Percentiles rank a stretch among this genome's conserved stretches.
Evolutionary conservation across 2,329 filamentous ascomycete genomes (phyloP).

Genomic region (Trichoderma breve): DNA sequence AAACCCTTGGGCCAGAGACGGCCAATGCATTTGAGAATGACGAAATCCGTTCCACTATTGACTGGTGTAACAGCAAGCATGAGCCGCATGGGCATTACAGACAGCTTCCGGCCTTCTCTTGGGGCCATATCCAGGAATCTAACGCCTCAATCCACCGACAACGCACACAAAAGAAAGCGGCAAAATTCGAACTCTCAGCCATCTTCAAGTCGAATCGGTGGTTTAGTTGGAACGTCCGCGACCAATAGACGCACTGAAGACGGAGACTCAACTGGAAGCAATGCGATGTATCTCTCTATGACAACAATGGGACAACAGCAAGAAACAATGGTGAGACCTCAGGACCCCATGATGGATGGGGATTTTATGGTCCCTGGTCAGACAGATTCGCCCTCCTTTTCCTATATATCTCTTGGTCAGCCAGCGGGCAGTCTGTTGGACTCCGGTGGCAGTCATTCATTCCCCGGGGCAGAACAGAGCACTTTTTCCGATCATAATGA

Average conservation of each 20-base stretch:
- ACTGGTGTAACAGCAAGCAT: slow-evolving; percentile 5
- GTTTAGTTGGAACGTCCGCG: too few species aligned
- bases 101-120: slow-evolving; percentile 35
- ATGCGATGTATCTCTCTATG: background rate
- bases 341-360: background rate
- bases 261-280: background rate
- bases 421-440: slow-evolving; percentile 23
- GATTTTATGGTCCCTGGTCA: slow-evolving; percentile 28
- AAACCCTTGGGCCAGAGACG: slow-evolving; percentile 23
- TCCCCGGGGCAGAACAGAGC: slow-evolving; percentile 31
- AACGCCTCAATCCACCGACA: slow-evolving; percentile 17
- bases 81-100: slow-evolving; percentile 5
- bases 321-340: background rate
- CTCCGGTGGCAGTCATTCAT: slow-evolving; percentile 30
- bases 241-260: background rate
- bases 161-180: slow-evolving; percentile 34
- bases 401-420: slow-evolving; percentile 27
- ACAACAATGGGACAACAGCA: background rate
- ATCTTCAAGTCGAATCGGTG: background rate
- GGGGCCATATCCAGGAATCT: slow-evolving; percentile 36
- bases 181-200: slow-evolving; percentile 28
- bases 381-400: slow-evolving; percentile 30
- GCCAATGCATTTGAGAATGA: slow-evolving; percentile 12
- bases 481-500: slow-evolving; percentile 36
- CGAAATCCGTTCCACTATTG: background rate